These are phyloP conservation scores for Podila horticola DNA, from an alignment of 192 early-diverging fungal genomes.

Conservation along the genomic window DNA sequence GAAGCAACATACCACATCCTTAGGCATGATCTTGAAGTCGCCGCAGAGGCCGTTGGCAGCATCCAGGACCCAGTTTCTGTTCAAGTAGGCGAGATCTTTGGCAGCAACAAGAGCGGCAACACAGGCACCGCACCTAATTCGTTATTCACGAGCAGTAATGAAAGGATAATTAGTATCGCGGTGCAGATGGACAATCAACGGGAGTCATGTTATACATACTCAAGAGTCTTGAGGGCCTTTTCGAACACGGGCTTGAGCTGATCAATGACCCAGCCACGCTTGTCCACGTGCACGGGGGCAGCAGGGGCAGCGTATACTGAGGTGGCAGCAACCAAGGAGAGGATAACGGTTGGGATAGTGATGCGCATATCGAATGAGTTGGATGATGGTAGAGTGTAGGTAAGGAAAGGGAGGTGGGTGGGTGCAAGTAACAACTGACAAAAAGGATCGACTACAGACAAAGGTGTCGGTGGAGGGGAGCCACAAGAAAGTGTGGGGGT, in stretches of 20 bases:
- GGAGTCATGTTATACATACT: background rate
- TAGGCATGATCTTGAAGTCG: conserved; percentile 38
- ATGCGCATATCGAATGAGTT: conserved; percentile 24
- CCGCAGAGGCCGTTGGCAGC: conserved; percentile 45
- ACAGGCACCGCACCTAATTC: conserved; percentile 53
- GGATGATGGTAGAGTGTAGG: background rate
- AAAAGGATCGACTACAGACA: background rate
- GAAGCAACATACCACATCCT: conserved; percentile 53
- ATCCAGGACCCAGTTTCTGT: conserved; percentile 52
- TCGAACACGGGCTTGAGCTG: conserved; percentile 29
- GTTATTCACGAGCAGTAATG: background rate
- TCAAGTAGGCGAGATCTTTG: conserved; percentile 57
- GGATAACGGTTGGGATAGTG: conserved; percentile 25
- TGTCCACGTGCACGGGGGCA: conserved; percentile 20
- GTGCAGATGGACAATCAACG: too few relatives aligned
- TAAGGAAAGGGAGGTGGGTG: background rate
- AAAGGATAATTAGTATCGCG: background rate
- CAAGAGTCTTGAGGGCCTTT: conserved; percentile 35
- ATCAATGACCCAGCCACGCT: conserved; percentile 36
- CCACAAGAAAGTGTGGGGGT: background rate
- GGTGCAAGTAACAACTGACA: background rate
- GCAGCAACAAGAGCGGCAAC: conserved; percentile 51
- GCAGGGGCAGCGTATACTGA: conserved; percentile 38
- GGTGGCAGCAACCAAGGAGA: conserved; percentile 31
- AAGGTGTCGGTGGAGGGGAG: background rate